Base-by-base conservation (phyloP, 148 eudicot genomes). In the Agrostemma githago region DNA sequence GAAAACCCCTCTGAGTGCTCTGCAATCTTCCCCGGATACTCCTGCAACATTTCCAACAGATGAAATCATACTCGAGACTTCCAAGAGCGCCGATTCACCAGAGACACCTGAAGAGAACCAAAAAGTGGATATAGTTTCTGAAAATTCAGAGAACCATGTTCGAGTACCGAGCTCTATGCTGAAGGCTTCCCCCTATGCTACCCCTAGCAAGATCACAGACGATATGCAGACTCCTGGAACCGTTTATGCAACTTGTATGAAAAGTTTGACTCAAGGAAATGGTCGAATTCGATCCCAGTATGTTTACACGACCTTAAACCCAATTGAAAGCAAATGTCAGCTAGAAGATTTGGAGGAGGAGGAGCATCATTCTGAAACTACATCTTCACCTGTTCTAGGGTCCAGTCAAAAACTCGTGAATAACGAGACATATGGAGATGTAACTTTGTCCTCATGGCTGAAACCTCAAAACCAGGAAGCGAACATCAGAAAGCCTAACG, bases 171-270 rank as follows among this genome's bases (percentile, higher is more conserved):
- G 44, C 17, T 80, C 78, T 67, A 72, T 64, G 63, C 67, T 80
- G 66, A 90, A 85, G 75, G 80, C 76, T 76, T 87, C 91, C 41
- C 90, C 96, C 72, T 86, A 87, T 82, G 92, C 96, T n/a, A 95
- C 99, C 60, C 99, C 96, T 38, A 81, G 83, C 41, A 86, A 79
- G 37, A 63, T 95, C 53, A 84, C 84, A 39, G 91, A 88, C 81
- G 96, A 92, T 76, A 95, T 92, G 99, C 96, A 95, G 78, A 95
- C 96, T 54, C 98, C 98, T 43, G 98, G 97, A 51, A 92, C 96
- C 68, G 92, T 87, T 61, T 94, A 82, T 79, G 92, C 99, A 15
- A 79, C 88, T 3, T 79, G 83, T 77, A 54, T 77, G 74, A 75
- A 80, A 20, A 80, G 61, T 51, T 56, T 77, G 15, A 82, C 76